Evolutionary conservation across 345 rosid genomes (phyloP).

Genomic region (Brassica incana): DNA sequence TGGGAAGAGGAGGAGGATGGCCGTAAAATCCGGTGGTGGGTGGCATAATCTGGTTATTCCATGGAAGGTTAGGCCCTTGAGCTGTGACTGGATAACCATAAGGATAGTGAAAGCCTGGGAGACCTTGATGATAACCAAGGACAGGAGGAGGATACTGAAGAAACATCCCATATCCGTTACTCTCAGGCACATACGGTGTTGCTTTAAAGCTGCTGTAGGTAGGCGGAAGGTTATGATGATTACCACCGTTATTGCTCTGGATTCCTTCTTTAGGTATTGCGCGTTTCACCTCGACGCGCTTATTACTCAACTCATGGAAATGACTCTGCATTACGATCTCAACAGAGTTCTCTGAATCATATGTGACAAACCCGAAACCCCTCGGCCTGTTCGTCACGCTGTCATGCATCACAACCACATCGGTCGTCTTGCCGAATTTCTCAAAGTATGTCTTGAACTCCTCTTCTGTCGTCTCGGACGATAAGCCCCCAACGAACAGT

Average conservation of each 20-base stretch:
- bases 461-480: slow-evolving; percentile 57
- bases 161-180: slow-evolving; percentile 41
- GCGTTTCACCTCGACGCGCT: slow-evolving; percentile 73
- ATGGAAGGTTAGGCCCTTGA: slow-evolving; percentile 37
- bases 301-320: slow-evolving; percentile 66
- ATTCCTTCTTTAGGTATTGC: slow-evolving; percentile 79
- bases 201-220: slow-evolving; percentile 25
- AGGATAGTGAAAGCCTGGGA: slow-evolving; percentile 44
- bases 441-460: slow-evolving; percentile 76
- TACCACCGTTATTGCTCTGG: slow-evolving; percentile 32
- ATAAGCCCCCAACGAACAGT: slow-evolving; percentile 84
- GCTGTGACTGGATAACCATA: slow-evolving; percentile 46
- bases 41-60: slow-evolving; percentile 45
- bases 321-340: slow-evolving; percentile 59
- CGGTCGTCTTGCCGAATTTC: slow-evolving; percentile 67
- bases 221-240: slow-evolving; percentile 18
- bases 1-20: slow-evolving; percentile 39
- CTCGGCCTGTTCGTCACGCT: slow-evolving; percentile 66
- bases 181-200: slow-evolving; percentile 33
- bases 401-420: slow-evolving; percentile 87
- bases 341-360: slow-evolving; percentile 66
- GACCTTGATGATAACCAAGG: slow-evolving; percentile 31
- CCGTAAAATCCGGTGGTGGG: slow-evolving; percentile 40
- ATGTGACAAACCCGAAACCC: slow-evolving; percentile 88
- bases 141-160: slow-evolving; percentile 33